phyloP scores from a whole-genome alignment of 2,329 filamentous ascomycete genomes.

The Rutstroemia sp. region DNA sequence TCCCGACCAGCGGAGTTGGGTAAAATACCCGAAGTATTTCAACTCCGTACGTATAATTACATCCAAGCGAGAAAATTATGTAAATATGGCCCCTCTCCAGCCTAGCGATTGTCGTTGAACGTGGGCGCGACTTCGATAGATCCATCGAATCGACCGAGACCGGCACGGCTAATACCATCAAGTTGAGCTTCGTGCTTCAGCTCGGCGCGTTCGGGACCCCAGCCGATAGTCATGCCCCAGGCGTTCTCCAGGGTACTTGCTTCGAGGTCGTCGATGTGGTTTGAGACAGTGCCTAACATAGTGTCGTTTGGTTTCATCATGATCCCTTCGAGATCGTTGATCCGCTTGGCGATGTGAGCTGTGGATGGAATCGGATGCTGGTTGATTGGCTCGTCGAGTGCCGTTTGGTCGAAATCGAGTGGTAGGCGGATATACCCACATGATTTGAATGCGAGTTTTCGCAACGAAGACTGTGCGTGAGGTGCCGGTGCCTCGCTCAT shows the following conservation, averaged over 20 bases:
- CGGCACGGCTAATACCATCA: slow-evolving; percentile 23
- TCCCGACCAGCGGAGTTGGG: no score
- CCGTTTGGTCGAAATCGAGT: slow-evolving; percentile 27
- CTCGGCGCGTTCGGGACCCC: slow-evolving; percentile 10
- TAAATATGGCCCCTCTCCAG: neutral
- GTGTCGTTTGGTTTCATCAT: slow-evolving; percentile 28
- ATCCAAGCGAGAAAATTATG: neutral
- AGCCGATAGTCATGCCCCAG: slow-evolving; percentile 22
- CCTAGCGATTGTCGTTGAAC: neutral
- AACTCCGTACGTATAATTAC: neutral
- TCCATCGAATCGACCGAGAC: slow-evolving; percentile 24
- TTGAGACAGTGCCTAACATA: slow-evolving; percentile 21
- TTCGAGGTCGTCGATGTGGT: slow-evolving; percentile 21
- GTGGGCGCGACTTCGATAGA: slow-evolving; percentile 16
- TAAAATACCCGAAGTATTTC: neutral
- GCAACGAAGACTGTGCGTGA: slow-evolving; percentile 16
- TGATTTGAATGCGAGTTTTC: slow-evolving; percentile 23
- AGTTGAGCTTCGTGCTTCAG: slow-evolving; percentile 14
- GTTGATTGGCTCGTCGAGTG: slow-evolving; percentile 11
- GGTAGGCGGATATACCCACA: slow-evolving; percentile 27
- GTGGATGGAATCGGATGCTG: slow-evolving; percentile 6
- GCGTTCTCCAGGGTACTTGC: slow-evolving; percentile 20
- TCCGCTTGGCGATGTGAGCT: slow-evolving; percentile 18
- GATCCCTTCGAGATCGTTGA: slow-evolving; percentile 19
- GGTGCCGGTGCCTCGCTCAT: slow-evolving; percentile 23